Base-by-base conservation (phyloP, 352 stramenopile species). In the Phytophthora sojae region DNA sequence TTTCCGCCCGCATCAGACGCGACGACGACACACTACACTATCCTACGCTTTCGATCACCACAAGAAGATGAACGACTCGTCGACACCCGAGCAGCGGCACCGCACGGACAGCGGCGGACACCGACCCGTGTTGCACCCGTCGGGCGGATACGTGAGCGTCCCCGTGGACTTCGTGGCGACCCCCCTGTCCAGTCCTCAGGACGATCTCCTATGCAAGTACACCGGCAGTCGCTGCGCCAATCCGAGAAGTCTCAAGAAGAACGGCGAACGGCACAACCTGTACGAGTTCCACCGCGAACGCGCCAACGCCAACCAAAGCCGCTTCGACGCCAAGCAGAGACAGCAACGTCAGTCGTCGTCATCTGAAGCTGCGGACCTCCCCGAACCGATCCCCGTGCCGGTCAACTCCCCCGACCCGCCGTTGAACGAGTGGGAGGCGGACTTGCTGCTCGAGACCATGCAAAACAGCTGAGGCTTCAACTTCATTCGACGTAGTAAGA, bases 281-380 rank as follows among this genome's bases (percentile, higher is more conserved):
- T 89, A 81, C 61, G 61, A 86, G n/a, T 60, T 77, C 47, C 83
- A 91, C 63, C 79, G 83, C 26, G 63, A 73, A 21, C 77, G 83
- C 44, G 80, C 82, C 26, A 91, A 90, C 47, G 58, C 61, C 21
- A 88, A 88, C 73, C 83, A 91, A 77, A 78, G 79, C 17, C 71
- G 76, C 17, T 77, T 85, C n/a, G 74, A 91, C 54, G 58, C 55
- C 37, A 75, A 61, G 45, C 53, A 57, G 37, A 29, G 64, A 21
- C 64, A 76, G 30, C 57, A 64, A 21, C 69, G 64, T 14, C 57
- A 69, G 64, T 17, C 37, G 29, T 32, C 19, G 45, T 42, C 17
- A 6, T 59, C 53, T 7, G 64, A 75, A 2, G 25, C 11, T 4
- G 49, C 50, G 23, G 50, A 71, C 15, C 51, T 75, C 1, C 62